Conservation (phyloP, 208 protist genomes). For the Vickermania ingenoplastis region DNA sequence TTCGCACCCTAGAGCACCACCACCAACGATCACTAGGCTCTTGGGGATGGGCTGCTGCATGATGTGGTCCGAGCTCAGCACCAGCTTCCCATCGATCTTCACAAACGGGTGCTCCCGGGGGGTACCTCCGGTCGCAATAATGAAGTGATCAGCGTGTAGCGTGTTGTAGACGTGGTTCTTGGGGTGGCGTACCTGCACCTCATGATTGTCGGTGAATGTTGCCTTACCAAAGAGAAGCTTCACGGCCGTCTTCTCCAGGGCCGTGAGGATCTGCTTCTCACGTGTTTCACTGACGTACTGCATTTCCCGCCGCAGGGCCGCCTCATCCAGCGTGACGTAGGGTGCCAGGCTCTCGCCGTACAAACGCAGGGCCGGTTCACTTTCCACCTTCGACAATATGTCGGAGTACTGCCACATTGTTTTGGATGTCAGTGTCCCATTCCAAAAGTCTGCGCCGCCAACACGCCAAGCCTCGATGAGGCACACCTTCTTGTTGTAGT, state of each 20-base stretch:
- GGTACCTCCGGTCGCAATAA: constrained; percentile 65
- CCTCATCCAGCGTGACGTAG: constrained; percentile 50
- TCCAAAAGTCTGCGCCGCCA: constrained; percentile 67
- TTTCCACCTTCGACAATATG: constrained; percentile 29
- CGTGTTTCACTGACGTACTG: constrained; percentile 26
- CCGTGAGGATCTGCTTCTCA: constrained; percentile 34
- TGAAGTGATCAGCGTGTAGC: constrained; percentile 67
- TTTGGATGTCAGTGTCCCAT: constrained; percentile 74
- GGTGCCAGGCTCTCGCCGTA: constrained; percentile 29
- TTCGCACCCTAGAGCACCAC: constrained; percentile 64
- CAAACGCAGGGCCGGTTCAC: constrained; percentile 26
- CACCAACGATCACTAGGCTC: constrained; percentile 69
- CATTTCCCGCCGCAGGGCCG: constrained; percentile 35
- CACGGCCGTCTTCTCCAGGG: constrained; percentile 35
- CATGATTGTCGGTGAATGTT: constrained; percentile 34
- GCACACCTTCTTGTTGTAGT: constrained; percentile 69
- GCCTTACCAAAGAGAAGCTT: constrained; percentile 45
- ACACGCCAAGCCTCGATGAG: constrained; percentile 52
- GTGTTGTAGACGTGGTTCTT: constrained; percentile 30
- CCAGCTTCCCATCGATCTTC: constrained; percentile 26
- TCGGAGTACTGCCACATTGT: constrained; percentile 73
- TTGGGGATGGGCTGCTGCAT: constrained; percentile 57
- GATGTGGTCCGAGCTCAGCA: constrained; percentile 66
- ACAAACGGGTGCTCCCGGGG: constrained; percentile 53
- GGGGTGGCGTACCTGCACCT: constrained; percentile 46